These are phyloP conservation scores for Gaultheria prostrata DNA, from an alignment of 148 eudicot genomes.

Conservation along the genomic window DNA sequence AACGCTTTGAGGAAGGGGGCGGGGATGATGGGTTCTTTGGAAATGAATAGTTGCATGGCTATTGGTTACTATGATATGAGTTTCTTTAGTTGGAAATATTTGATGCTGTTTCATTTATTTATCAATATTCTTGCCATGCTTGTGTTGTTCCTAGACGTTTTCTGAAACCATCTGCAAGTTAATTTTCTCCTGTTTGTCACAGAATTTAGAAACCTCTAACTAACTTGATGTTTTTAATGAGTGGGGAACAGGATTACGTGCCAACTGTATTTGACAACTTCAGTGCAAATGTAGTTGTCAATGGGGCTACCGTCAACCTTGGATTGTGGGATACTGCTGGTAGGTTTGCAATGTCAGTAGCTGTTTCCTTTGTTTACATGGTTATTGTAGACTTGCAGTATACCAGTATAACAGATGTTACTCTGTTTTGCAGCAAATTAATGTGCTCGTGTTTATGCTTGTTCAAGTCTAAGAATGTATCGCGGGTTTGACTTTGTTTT, in stretches of 20 bases:
- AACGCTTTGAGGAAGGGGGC: not conserved
- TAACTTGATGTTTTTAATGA: not conserved
- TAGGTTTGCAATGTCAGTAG: conserved; percentile 23
- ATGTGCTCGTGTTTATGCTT: not conserved
- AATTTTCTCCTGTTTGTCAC: not conserved
- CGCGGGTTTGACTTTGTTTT: conserved; percentile 18
- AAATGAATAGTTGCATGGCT: not conserved
- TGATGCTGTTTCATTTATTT: not conserved
- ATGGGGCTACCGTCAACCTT: conserved; percentile 82
- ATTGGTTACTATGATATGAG: not conserved
- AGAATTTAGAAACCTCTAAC: not conserved
- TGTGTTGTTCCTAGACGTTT: not conserved
- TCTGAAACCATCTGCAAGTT: no score
- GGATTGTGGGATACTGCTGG: conserved; percentile 99
- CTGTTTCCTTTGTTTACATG: not conserved
- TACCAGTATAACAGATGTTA: not conserved
- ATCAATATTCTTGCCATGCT: not conserved
- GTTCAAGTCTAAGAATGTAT: not conserved
- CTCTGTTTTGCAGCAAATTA: not conserved
- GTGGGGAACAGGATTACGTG: conserved; percentile 78
- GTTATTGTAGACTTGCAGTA: not conserved
- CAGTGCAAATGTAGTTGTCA: conserved; percentile 97
- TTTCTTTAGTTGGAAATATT: not conserved
- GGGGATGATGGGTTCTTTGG: not conserved
- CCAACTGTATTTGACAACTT: conserved; percentile 98